Evolutionary conservation across 2,329 filamentous ascomycete species (phyloP), one percentile per base, ranked within the genome.

Genomic region (Boeremia lycopersici): DNA sequence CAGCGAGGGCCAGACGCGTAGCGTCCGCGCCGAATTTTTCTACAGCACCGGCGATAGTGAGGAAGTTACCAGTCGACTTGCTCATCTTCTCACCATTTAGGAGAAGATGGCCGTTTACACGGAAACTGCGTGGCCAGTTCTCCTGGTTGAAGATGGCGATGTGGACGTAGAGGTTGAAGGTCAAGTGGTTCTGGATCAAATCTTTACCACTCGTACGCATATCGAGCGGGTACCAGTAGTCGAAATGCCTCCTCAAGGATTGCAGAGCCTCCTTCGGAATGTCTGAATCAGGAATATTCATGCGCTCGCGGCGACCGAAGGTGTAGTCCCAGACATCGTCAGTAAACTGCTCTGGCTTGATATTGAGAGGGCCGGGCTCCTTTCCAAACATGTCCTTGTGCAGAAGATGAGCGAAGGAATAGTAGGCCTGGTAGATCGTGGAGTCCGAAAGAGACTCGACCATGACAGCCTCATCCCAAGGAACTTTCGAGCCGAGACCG

Each of bases 1-100:
- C 95, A 15, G 93, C 93, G 60, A 99, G 86, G 3, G 93, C 92
- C 67, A 98, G 89, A 72, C 93, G 86, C 38, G 89, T 89, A 11
- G 95, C 95, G 74, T 98, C 95, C 8, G 95, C 93, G 69, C 95
- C 95, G 68, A 95, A 99, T 76, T 99, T 99, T 66, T 87, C 84
- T 12, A 93, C 89, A 28, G 93, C 84, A 59, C 97, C 90, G 48
- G 87, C 84, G 47, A 98, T 82, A 10, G 95, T 98, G 74, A 99
- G 83, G 81, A 99, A 99, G 79, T 98, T 99, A 59, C 95, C 95
- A 0, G 93, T 97, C 48, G 89, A 93, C 81, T 99, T 99, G 74
- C 87, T 89, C 95, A 99, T 99, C 84, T 99, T 99, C 74, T 96
- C 91, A 44, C 93, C 93, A 74, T 99, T 99, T 61, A 99, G 82